Evolutionary conservation across 73 alveolate species (phyloP).

Genomic region (Paramecium octaurelia): DNA sequence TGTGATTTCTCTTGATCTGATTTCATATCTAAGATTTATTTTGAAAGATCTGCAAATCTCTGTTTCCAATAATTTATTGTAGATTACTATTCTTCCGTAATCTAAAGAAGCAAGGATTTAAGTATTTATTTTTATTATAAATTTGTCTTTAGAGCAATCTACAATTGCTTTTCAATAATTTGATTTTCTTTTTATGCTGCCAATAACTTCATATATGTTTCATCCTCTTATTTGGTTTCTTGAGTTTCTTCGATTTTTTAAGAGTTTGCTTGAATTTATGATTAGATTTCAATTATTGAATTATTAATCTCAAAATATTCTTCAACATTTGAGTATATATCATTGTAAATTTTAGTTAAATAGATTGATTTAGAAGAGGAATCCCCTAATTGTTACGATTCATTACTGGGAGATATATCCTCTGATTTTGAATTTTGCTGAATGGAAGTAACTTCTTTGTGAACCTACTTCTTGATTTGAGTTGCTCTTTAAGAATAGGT

Average conservation of each 20-base stretch:
- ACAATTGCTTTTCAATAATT: not conserved
- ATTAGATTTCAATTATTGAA: not conserved
- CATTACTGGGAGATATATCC: not conserved
- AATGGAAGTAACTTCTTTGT: constrained; percentile 14
- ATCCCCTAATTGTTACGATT: not conserved
- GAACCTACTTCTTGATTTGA: constrained; percentile 79
- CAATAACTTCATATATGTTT: not conserved
- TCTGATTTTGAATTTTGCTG: not conserved
- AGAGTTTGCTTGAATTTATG: not conserved
- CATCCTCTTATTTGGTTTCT: not conserved
- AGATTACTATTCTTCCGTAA: not conserved
- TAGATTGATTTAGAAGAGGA: not conserved
- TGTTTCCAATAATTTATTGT: constrained; percentile 13
- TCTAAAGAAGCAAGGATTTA: not conserved
- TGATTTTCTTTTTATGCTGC: constrained; percentile 29
- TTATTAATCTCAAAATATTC: not conserved
- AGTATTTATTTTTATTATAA: not conserved
- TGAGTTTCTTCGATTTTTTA: not conserved
- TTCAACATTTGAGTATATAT: constrained; percentile 3
- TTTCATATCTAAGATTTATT: not conserved
- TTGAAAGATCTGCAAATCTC: not conserved
- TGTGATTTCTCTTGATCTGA: not conserved
- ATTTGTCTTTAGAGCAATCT: constrained; percentile 16
- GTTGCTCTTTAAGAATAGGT: constrained; percentile 95
- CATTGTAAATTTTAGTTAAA: constrained; percentile 9